Conservation (phyloP, 139 green algal genomes). For the Chlorella sp. region DNA sequence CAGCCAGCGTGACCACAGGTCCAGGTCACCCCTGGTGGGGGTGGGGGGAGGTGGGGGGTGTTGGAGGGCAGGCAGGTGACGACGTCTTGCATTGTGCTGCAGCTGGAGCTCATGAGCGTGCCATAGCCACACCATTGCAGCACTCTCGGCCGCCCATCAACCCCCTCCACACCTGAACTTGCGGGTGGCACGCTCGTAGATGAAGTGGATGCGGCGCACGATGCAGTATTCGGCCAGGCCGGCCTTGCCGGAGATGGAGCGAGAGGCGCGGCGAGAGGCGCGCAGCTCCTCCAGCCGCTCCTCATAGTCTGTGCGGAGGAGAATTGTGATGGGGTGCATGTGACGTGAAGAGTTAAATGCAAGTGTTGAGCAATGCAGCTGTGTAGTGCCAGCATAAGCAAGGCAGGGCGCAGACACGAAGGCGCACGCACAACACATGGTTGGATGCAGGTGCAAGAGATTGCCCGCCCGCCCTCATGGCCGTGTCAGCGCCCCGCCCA, state of each 20-base stretch:
- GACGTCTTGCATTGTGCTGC: background rate
- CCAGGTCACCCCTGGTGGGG: slow-evolving; percentile 81
- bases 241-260: slow-evolving; percentile 64
- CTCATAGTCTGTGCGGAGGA: slow-evolving; percentile 71
- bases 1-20: slow-evolving; percentile 90
- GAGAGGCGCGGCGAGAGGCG: slow-evolving; percentile 48
- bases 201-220: slow-evolving; percentile 86
- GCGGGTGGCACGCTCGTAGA: slow-evolving; percentile 86
- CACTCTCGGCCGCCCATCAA: too few species aligned
- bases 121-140: background rate
- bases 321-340: too few species aligned
- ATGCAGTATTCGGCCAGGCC: slow-evolving; percentile 75
- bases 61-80: background rate
- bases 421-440: too few species aligned
- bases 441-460: too few species aligned
- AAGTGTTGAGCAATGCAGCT: too few species aligned
- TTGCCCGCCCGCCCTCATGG: too few species aligned
- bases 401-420: too few species aligned
- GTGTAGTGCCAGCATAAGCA: too few species aligned
- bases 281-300: slow-evolving; percentile 83
- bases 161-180: slow-evolving; percentile 74
- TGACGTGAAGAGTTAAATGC: too few species aligned
- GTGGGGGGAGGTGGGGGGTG: too few species aligned
- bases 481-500: background rate
- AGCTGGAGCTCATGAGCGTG: too few species aligned